These are phyloP conservation scores for Oryza punctata DNA, from an alignment of 176 grass and related monocot genomes.

Conservation along the genomic window DNA sequence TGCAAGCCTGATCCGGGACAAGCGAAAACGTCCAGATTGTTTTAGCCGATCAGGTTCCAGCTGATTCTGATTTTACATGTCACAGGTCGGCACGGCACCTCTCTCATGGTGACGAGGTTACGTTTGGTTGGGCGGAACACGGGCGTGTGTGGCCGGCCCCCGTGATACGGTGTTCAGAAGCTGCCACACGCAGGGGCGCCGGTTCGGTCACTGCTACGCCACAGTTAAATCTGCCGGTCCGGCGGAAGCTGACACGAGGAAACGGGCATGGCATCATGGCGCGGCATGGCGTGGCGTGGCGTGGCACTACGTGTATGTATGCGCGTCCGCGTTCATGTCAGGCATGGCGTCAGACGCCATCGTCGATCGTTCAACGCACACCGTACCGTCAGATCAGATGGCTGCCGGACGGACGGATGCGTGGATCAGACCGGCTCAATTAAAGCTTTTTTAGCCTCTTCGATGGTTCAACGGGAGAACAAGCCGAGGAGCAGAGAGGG, in stretches of 20 bases:
- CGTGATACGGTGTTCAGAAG: neutral
- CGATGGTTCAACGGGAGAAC: neutral
- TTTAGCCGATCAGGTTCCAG: neutral
- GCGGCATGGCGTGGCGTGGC: conserved; percentile 28
- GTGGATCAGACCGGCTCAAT: neutral
- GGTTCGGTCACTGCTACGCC: conserved; percentile 17
- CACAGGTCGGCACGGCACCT: neutral
- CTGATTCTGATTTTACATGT: neutral
- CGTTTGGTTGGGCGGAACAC: neutral
- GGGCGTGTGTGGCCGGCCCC: neutral
- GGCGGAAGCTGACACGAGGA: conserved; percentile 46
- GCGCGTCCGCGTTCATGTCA: conserved; percentile 19
- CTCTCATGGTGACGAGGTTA: neutral
- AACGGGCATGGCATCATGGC: conserved; percentile 41
- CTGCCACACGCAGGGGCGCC: conserved; percentile 20
- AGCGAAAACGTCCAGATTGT: conserved; percentile 22
- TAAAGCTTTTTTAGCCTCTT: neutral
- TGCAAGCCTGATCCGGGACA: neutral
- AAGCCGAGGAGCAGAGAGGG: too few species aligned
- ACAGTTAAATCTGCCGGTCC: conserved; percentile 39
- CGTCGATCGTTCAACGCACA: neutral
- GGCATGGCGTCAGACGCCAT: neutral
- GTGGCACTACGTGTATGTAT: neutral
- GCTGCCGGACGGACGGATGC: neutral
- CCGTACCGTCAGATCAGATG: conserved; percentile 12